Base-by-base conservation (phyloP, 768 basidiomycete species). In the Russula foetens region DNA sequence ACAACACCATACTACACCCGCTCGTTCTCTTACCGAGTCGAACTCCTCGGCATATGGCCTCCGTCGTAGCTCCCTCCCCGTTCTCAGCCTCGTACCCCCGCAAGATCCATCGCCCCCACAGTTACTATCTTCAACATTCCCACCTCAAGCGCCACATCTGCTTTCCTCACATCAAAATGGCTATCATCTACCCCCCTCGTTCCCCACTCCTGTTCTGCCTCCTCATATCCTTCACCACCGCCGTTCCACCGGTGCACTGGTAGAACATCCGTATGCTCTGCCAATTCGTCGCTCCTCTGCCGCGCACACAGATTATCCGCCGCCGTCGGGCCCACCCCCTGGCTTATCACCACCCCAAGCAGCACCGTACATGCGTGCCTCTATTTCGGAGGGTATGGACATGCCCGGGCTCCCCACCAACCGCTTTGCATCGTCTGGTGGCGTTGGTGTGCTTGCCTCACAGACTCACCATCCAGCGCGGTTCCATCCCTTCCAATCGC, bases 31-130 rank as follows among this genome's bases (percentile, higher is more conserved):
- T 26, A 56, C 60, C 17, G 60, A 49, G 8, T 24, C 61, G 0
- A 29, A 39, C 26, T 61, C 56, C 3, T 23, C 33, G 17, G 56
- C 35, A 19, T 64, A 64, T 15, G 63, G 62, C 3, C 55, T 26
- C 28, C 63, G 63, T 33, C 63, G 63, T 28, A 47, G 53, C 43
- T 64, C 63, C 7, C 63, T 64, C 24, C 63, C 63, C 12, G 56
- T 58, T 1, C 52, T 63, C 19, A 56, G 50, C 41, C 63, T 64
- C 9, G 17, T 63, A 19, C 53, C 62, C 4, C 60, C 62, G 14
- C 62, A 61, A 48, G 59, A 61, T 11, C 28, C 44, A n/a, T 31
- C 35, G 31, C 57, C 49, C 26, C 26, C 51, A 23, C 52, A 46
- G 12, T 21, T 38, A 15, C 41, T 41, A 1, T 41, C 56, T 11